Percentiles rank a stretch among this genome's conserved stretches.
Evolutionary conservation across 23 red algal genomes (phyloP).

Genomic region (Gracilaria domingensis): DNA sequence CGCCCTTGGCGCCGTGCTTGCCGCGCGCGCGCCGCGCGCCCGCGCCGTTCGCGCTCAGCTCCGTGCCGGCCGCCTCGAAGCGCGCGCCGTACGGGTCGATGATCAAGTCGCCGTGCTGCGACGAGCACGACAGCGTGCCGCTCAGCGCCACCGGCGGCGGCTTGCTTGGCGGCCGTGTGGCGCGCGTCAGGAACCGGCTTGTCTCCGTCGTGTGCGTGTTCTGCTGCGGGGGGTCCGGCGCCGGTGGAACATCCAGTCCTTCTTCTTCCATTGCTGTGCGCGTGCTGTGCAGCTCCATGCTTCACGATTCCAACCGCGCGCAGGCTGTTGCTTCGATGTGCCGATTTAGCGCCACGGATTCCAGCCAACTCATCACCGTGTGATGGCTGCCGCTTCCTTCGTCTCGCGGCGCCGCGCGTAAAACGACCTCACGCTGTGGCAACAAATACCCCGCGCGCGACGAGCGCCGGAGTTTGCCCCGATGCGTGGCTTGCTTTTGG

Average conservation of each 20-base stretch:
- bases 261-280: not conserved
- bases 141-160: not conserved
- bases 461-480: too few species aligned
- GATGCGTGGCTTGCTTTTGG: too few species aligned
- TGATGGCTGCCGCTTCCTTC: too few species aligned
- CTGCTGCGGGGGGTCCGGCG: constrained; percentile 27
- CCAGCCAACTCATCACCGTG: too few species aligned
- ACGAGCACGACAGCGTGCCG: not conserved
- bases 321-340: too few species aligned
- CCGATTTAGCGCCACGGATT: too few species aligned
- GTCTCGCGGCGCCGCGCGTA: too few species aligned
- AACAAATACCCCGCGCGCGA: too few species aligned
- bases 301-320: too few species aligned
- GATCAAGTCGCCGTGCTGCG: not conserved
- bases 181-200: not conserved
- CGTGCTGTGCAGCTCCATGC: not conserved
- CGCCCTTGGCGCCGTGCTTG: not conserved
- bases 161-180: not conserved
- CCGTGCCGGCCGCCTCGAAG: not conserved
- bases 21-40: not conserved
- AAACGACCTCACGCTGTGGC: too few species aligned
- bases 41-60: not conserved
- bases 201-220: not conserved
- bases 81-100: not conserved
- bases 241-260: constrained; percentile 11